Percentiles rank a stretch among this genome's conserved stretches.
Conservation (phyloP, 2,329 filamentous ascomycete genomes). For the Cadophora sp. region DNA sequence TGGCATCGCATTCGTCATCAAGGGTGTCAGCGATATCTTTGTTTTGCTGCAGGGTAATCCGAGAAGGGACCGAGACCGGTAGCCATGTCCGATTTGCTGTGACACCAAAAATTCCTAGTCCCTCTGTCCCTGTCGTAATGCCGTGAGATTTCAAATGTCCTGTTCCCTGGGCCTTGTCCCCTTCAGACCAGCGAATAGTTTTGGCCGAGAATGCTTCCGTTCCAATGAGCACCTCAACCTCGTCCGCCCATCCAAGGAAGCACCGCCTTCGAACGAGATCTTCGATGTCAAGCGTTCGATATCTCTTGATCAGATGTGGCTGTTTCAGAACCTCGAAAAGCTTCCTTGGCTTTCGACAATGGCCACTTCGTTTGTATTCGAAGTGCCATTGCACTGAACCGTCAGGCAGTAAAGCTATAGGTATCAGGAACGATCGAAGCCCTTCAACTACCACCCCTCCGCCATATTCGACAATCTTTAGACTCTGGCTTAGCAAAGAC, state of each 20-base stretch:
- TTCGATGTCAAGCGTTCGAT: slow-evolving; percentile 3
- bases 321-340: slow-evolving; percentile 9
- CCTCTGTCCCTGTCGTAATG: slow-evolving; percentile 1
- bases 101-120: background rate
- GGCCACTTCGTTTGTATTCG: slow-evolving; percentile 13
- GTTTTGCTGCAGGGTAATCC: background rate
- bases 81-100: background rate
- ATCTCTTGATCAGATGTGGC: background rate
- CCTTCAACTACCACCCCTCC: slow-evolving; percentile 23
- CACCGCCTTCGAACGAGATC: slow-evolving; percentile 15
- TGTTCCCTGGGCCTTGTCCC: background rate
- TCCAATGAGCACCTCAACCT: slow-evolving; percentile 18
- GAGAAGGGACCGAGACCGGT: background rate
- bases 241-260: slow-evolving; percentile 23
- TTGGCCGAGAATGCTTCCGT: background rate
- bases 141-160: background rate
- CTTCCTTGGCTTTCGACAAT: background rate
- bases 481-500: background rate
- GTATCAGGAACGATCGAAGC: slow-evolving; percentile 22
- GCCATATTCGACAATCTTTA: background rate
- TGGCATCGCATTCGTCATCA: background rate
- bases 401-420: slow-evolving; percentile 17
- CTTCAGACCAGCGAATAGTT: background rate
- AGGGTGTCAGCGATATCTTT: background rate
- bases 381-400: slow-evolving; percentile 30